Evolutionary conservation across 495 filamentous ascomycete genomes (phyloP).

Genomic region (Xylaria flabelliformis): DNA sequence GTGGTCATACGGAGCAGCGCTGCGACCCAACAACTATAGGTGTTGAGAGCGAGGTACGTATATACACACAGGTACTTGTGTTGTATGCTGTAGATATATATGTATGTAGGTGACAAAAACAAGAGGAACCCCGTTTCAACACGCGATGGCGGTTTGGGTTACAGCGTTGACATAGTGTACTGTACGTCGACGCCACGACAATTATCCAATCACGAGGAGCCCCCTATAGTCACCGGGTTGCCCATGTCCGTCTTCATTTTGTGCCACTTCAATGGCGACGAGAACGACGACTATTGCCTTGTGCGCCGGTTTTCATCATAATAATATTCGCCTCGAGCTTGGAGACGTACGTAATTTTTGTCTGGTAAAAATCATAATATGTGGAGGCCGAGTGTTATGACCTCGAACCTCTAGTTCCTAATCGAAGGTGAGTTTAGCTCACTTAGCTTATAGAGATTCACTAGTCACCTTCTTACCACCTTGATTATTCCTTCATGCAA

Average conservation of each 20-base stretch:
- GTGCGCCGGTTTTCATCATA: not conserved
- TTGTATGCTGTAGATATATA: constrained; percentile 3
- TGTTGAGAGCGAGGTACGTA: not conserved
- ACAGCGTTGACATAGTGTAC: not conserved
- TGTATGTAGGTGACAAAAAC: not conserved
- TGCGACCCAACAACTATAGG: constrained; percentile 3
- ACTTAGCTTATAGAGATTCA: not conserved
- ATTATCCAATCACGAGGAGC: not conserved
- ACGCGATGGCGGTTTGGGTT: constrained; percentile 6
- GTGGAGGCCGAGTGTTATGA: not conserved
- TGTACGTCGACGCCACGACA: constrained; percentile 5
- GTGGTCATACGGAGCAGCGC: not conserved
- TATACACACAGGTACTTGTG: constrained; percentile 1
- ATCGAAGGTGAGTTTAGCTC: not conserved
- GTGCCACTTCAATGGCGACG: not conserved
- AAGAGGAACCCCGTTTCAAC: not conserved
- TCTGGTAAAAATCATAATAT: not conserved
- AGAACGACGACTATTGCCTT: not conserved
- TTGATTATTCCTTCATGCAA: constrained; percentile 1
- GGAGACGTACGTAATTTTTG: not conserved
- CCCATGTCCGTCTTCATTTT: not conserved
- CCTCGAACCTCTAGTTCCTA: not conserved
- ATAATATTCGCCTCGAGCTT: not conserved
- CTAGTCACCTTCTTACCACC: constrained; percentile 4
- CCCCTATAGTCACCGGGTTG: not conserved